phyloP scores from a whole-genome alignment of 1,139 yeast genomes.

The Sugiyamaella xylanicola region DNA sequence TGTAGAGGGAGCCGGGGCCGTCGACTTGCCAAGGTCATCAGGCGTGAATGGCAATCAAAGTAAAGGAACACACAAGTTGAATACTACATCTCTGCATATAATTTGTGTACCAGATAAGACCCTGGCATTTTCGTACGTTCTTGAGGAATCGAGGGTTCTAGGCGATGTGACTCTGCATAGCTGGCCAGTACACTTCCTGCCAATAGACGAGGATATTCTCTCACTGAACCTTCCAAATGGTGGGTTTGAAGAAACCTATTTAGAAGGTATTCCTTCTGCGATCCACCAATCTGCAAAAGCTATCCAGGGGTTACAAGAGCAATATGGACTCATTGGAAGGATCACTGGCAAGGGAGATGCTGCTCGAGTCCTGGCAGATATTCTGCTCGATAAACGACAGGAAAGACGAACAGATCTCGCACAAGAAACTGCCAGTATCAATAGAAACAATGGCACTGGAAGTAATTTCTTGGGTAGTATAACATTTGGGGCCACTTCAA shows the following conservation, averaged over 20 bases:
- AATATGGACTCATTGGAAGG: constrained; percentile 45
- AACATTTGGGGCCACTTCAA: background rate
- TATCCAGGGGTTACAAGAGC: constrained; percentile 42
- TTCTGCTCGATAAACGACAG: constrained; percentile 35
- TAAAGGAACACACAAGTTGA: constrained; percentile 19
- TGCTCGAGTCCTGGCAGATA: constrained; percentile 48
- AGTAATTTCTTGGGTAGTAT: constrained; percentile 11
- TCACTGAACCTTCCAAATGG: constrained; percentile 41
- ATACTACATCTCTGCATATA: constrained; percentile 26
- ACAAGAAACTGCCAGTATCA: constrained; percentile 20
- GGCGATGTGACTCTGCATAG: constrained; percentile 43
- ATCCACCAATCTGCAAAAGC: constrained; percentile 48
- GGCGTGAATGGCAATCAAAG: too few relatives aligned
- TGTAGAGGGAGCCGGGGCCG: background rate
- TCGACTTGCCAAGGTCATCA: background rate
- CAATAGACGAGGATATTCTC: constrained; percentile 40
- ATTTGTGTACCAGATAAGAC: constrained; percentile 43
- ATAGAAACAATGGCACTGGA: background rate
- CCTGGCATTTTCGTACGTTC: constrained; percentile 37
- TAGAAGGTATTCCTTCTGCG: constrained; percentile 43
- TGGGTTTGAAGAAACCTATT: constrained; percentile 42
- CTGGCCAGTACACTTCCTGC: constrained; percentile 44
- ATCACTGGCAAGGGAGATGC: constrained; percentile 54
- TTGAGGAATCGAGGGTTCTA: constrained; percentile 42
- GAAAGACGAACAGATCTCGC: constrained; percentile 33